Base-by-base conservation (phyloP, 1,284 basidiomycete genomes). In the Naganishia albida region DNA sequence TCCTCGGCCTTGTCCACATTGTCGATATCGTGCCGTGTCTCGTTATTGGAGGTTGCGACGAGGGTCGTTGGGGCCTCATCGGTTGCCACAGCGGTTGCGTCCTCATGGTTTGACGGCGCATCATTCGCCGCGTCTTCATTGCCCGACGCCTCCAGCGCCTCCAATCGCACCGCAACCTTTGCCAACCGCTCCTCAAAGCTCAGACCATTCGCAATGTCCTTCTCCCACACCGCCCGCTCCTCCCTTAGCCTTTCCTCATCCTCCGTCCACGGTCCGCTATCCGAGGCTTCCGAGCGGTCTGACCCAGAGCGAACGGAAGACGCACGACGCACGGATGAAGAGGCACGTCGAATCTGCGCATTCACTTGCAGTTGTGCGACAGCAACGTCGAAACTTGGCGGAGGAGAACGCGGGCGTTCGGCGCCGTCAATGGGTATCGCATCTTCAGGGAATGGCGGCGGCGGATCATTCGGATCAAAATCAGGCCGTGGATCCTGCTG, bases 381-480 rank as follows among this genome's bases (percentile, higher is more conserved):
- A 20, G 57, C 64, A 4, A 54, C 40, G 20, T 60, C 57, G 51
- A 65, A 65, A 7, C 50, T 46, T 15, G 64, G 64, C 13, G 64
- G 64, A 3, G 64, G 64, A 3, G 49, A 53, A 3, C 64, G 42
- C 40, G 56, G 39, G 12, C 55, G 30, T 13, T 34, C n/a, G 4
- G 34, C 10, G 34, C 34, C 34, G 34, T 34, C 10, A 6, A 34
- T 4, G 15, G 40, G 51, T 38, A 16, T 39, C 18, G 59, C 64
- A 12, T 38, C 18, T 7, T 53, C 43, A 7, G 64, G 64, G 50
- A 62, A 65, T 7, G 64, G 64, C 15, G 64, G 64, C n/a, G 64
- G 64, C 30, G 64, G 50, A 15, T 59, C 56, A 40, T 62, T 44
- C 2, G 49, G 50, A 13, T 52, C 43, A 26, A 25, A 23, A 23